A percentile compares a stretch with the other conserved stretches of the same genome.
phyloP scores from a whole-genome alignment of 2,329 filamentous ascomycete species.

The Malbranchea zuffiana region DNA sequence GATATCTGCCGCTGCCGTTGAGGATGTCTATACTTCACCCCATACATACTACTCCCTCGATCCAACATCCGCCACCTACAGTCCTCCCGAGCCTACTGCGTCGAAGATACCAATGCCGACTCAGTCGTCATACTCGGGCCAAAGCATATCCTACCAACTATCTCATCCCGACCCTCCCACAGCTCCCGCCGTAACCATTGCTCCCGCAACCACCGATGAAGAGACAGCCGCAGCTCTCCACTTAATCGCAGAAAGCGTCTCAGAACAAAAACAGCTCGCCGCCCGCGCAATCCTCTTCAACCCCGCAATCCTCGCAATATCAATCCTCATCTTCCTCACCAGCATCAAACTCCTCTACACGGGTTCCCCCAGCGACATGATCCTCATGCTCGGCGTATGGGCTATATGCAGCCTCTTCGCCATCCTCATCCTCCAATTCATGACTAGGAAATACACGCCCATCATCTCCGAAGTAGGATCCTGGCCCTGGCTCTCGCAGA shows the following conservation, averaged over 20 bases:
- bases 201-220: constrained; percentile 33
- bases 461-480: constrained; percentile 49
- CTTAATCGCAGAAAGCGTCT: constrained; percentile 69
- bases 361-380: constrained; percentile 38
- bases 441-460: constrained; percentile 51
- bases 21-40: constrained; percentile 25
- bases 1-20: constrained; percentile 39
- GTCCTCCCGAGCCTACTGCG: constrained; percentile 25
- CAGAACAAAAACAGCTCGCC: constrained; percentile 65
- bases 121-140: neutral
- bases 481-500: constrained; percentile 50
- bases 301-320: constrained; percentile 36
- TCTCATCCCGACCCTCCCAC: too few species aligned
- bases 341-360: constrained; percentile 32
- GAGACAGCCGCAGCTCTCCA: constrained; percentile 59
- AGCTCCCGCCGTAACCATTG: constrained; percentile 26
- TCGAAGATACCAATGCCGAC: constrained; percentile 16
- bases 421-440: constrained; percentile 50
- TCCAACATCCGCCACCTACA: constrained; percentile 52
- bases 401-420: constrained; percentile 54
- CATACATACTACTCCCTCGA: constrained; percentile 51
- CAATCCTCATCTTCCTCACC: constrained; percentile 31
- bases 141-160: too few species aligned
- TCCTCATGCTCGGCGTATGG: constrained; percentile 47
- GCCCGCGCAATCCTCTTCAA: constrained; percentile 54